Evolutionary conservation across 306 rosid genomes (phyloP), one percentile per base, ranked within the genome.

Genomic region (Prunus mume): DNA sequence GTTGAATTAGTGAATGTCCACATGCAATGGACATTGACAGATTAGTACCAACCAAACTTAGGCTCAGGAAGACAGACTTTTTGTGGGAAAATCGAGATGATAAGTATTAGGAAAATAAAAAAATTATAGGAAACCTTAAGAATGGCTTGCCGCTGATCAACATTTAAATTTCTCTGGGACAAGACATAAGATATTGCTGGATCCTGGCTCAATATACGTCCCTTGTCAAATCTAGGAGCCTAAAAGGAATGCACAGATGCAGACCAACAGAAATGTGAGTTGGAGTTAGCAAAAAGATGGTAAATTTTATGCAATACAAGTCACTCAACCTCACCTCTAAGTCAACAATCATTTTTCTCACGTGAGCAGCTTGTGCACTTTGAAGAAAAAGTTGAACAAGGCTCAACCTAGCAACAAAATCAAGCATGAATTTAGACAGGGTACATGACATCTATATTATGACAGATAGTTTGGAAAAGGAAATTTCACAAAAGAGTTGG

Each of bases 181-280:
- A 95, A 85, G 49, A 94, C 83, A 72, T 90, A 94, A 41, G 93
- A 85, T 81, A 94, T 84, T 70, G 97, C 98, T 63, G 98, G 97
- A 87, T 94, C 97, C 79, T 92, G 98, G 79, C 98, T 94, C 71
- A 85, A 70, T 79, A 84, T 75, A 79, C 95, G 82, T 69, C 96
- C 95, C 83, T 86, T 83, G 80, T 94, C 98, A 83, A 94, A 94
- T 76, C 90, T 89, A 81, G 98, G 98, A 85, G 96, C 88, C 98
- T 94, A 79, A 54, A 82, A 52, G 72, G 76, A 54, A 82, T 25
- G 66, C 66, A 84, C 27, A 49, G 19, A 77, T 81, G 72, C 54
- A 57, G 50, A 74, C 52, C 55, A 50, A 79, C 62, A 66, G 43
- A 56, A 79, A 79, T 71, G 68, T 46, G n/a, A 69, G 18, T 61